These are phyloP conservation scores for Peronospora destructor DNA, from an alignment of 352 stramenopile genomes.

Conservation along the genomic window DNA sequence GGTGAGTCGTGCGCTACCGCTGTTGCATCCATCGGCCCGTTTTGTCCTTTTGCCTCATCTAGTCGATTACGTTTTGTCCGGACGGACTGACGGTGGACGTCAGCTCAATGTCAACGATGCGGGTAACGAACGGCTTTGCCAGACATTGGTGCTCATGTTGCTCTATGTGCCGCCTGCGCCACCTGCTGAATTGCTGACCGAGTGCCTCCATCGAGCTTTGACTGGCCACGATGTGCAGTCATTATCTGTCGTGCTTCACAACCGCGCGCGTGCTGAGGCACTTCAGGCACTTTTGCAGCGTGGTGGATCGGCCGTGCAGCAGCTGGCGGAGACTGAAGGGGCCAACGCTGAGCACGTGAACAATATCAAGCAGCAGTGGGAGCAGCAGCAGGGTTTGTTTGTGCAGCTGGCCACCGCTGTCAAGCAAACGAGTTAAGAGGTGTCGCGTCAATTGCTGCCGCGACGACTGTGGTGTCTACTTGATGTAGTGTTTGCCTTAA, in stretches of 20 bases:
- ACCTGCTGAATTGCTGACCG: constrained; percentile 51
- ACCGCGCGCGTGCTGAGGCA: constrained; percentile 59
- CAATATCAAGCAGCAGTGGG: constrained; percentile 54
- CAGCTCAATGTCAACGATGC: constrained; percentile 29
- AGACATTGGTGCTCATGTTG: constrained; percentile 76
- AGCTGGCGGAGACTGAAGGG: constrained; percentile 31
- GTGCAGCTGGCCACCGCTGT: constrained; percentile 71
- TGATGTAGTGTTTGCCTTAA: constrained; percentile 8
- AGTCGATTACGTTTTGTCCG: constrained; percentile 55
- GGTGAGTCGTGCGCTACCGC: constrained; percentile 63
- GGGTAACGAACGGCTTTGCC: constrained; percentile 57
- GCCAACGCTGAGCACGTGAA: constrained; percentile 19
- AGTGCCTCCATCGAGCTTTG: constrained; percentile 56
- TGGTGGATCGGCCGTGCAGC: constrained; percentile 45
- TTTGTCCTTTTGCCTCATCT: constrained; percentile 69
- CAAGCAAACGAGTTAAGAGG: constrained; percentile 49
- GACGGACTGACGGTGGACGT: constrained; percentile 28
- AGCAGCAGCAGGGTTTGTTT: constrained; percentile 57
- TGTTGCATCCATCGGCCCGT: constrained; percentile 72
- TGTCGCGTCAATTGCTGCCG: constrained; percentile 11
- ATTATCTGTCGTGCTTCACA: constrained; percentile 65
- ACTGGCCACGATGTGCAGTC: constrained; percentile 48
- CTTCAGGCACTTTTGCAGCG: constrained; percentile 72
- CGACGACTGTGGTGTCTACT: constrained; percentile 6
- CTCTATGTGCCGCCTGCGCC: constrained; percentile 74